These are phyloP conservation scores for Nicotiana tabacum DNA, from an alignment of 257 asterid species.

Conservation along the genomic window DNA sequence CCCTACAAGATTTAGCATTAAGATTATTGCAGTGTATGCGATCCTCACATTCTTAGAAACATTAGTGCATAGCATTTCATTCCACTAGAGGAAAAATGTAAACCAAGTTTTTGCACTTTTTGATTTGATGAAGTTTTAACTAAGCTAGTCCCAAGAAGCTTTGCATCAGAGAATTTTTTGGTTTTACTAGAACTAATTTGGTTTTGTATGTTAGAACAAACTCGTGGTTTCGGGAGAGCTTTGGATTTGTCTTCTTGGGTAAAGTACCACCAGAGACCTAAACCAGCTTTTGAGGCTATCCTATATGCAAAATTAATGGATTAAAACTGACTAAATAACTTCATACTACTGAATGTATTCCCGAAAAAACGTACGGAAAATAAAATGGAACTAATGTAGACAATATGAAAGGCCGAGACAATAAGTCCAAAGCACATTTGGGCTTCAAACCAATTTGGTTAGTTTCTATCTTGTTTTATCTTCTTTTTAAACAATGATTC, in stretches of 20 bases:
- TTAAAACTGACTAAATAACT: not conserved
- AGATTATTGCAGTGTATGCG: not conserved
- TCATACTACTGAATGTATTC: not conserved
- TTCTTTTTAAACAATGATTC: not conserved
- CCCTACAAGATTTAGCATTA: slow-evolving; percentile 41
- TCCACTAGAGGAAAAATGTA: not conserved
- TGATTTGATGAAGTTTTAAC: not conserved
- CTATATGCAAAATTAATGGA: not conserved
- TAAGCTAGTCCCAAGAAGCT: not conserved
- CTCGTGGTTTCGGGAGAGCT: not conserved
- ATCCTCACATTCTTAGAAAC: not conserved
- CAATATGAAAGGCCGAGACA: not conserved
- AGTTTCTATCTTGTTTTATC: not conserved
- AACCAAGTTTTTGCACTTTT: not conserved
- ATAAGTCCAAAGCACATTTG: not conserved
- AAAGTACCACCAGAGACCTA: not conserved
- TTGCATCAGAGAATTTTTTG: not conserved
- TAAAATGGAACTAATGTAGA: not conserved
- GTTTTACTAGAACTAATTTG: not conserved
- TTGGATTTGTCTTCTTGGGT: not conserved
- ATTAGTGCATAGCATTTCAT: not conserved
- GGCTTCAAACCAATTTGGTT: not conserved
- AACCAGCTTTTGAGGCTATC: not conserved
- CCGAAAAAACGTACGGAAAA: not conserved
- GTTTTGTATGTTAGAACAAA: not conserved